Percentiles rank a stretch among this genome's conserved stretches.
These are phyloP conservation scores for Geotrichum reessii DNA, from an alignment of 1,139 yeast species.

Conservation along the genomic window DNA sequence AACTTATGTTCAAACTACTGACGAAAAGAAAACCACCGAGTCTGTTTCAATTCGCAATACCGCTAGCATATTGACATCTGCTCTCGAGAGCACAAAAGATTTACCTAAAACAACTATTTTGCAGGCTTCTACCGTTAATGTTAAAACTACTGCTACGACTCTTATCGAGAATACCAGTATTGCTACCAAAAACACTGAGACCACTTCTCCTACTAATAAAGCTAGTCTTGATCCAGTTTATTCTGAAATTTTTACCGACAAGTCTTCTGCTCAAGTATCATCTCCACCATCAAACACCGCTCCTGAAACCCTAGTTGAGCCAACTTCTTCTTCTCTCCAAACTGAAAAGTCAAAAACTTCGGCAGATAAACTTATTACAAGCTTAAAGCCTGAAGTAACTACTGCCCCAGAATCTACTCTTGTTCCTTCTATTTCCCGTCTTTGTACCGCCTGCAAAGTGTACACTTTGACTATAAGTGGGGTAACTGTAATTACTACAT, in stretches of 20 bases:
- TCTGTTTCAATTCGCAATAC: neutral
- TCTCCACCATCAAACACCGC: neutral
- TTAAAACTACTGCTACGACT: neutral
- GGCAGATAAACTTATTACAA: neutral
- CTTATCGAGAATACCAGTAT: neutral
- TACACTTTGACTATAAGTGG: slow-evolving; percentile 1
- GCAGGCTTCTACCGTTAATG: neutral
- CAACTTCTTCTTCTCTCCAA: neutral
- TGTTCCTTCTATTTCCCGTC: neutral
- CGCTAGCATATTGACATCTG: neutral
- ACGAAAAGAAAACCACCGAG: neutral
- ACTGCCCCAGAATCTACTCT: neutral
- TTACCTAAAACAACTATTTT: too few species aligned
- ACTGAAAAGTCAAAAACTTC: neutral
- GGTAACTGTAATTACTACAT: neutral
- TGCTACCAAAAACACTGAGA: neutral
- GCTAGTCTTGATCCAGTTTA: neutral
- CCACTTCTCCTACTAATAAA: neutral
- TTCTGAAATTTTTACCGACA: neutral
- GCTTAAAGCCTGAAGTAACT: neutral
- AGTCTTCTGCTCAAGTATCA: neutral
- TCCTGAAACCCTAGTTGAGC: neutral
- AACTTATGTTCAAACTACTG: neutral
- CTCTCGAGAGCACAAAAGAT: neutral
- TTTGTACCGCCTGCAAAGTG: slow-evolving; percentile 10